Conservation (phyloP, 306 rosid species). For the Alnus glutinosa region DNA sequence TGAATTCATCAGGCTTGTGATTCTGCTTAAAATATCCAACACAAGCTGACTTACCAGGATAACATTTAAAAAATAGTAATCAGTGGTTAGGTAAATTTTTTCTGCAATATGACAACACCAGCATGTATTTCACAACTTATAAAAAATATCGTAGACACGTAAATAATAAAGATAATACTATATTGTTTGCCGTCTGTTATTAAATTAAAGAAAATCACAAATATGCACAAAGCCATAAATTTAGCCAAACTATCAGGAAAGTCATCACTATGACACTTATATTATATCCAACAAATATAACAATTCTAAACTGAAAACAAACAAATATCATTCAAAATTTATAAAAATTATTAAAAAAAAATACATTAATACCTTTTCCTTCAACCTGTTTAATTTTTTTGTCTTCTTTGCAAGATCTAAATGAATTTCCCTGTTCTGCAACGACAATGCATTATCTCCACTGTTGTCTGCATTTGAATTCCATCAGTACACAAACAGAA, state of each 20-base stretch:
- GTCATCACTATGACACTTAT: background rate
- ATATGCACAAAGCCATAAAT: background rate
- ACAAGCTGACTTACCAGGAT: conserved; percentile 1
- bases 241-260: background rate
- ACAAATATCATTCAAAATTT: conserved; percentile 18
- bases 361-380: conserved; percentile 57
- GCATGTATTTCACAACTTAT: background rate
- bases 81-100: background rate
- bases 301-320: background rate
- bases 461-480: conserved; percentile 44
- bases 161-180: background rate
- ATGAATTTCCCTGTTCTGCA: conserved; percentile 54
- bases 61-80: background rate
- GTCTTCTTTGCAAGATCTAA: conserved; percentile 55
- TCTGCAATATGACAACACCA: background rate
- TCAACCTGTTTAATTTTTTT: conserved; percentile 61
- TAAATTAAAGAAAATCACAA: background rate
- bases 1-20: background rate
- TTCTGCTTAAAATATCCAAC: background rate
- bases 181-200: background rate
- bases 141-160: background rate
- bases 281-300: background rate
- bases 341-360: conserved; percentile 10
- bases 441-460: conserved; percentile 42
- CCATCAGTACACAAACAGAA: conserved; percentile 20